Percentiles rank a stretch among this genome's conserved stretches.
Evolutionary conservation across 1,284 basidiomycete species (phyloP).

Genomic region (Stygiomarasmius scandens): DNA sequence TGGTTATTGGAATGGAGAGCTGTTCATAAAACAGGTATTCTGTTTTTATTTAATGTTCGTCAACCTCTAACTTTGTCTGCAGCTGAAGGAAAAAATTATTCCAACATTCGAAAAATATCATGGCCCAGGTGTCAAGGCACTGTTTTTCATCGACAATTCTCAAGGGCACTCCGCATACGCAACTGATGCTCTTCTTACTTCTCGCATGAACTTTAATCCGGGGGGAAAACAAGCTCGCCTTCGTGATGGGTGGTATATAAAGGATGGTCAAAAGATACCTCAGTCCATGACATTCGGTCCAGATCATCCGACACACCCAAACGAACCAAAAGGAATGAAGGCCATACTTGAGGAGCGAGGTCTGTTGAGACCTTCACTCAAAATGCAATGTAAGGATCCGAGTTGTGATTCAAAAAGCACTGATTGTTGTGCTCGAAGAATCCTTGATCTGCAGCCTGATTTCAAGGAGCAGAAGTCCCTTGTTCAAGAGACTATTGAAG

Average conservation of each 20-base stretch:
- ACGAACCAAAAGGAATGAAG: constrained; percentile 2
- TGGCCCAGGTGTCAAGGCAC: constrained; percentile 23
- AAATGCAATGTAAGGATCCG: constrained; percentile 13
- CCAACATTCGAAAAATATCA: constrained; percentile 27
- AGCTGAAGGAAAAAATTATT: constrained; percentile 28
- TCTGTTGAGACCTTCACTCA: not conserved
- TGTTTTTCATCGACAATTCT: constrained; percentile 33
- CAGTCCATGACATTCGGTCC: constrained; percentile 14
- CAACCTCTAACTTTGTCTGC: constrained; percentile 26
- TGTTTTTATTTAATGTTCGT: constrained; percentile 3
- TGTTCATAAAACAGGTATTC: constrained; percentile 39
- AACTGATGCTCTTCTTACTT: constrained; percentile 34
- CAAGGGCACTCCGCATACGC: constrained; percentile 43
- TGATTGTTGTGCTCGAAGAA: constrained; percentile 9
- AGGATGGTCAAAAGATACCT: not conserved
- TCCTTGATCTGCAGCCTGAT: constrained; percentile 18
- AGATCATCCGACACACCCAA: not conserved
- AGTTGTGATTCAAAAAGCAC: not conserved
- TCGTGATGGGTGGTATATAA: constrained; percentile 25
- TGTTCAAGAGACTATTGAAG: constrained; percentile 32
- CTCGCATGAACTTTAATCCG: constrained; percentile 38
- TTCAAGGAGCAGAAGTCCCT: constrained; percentile 29
- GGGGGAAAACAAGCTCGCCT: constrained; percentile 33
- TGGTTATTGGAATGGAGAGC: constrained; percentile 44
- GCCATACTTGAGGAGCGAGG: constrained; percentile 5